Conservation (phyloP, 306 rosid species). For the Vigna radiata region DNA sequence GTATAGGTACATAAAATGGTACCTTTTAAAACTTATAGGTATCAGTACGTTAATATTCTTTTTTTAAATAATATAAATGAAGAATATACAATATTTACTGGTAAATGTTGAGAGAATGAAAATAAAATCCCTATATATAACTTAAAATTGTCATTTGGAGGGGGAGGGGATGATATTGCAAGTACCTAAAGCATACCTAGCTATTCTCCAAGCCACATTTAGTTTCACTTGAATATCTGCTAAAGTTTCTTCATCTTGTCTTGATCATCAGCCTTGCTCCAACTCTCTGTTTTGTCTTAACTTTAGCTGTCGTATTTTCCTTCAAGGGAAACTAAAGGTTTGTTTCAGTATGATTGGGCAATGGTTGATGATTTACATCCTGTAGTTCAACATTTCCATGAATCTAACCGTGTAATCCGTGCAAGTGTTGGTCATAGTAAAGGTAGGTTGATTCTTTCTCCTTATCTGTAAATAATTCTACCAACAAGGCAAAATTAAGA, state of each 20-base stretch:
- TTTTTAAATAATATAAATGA: neutral
- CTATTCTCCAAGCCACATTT: too few relatives aligned
- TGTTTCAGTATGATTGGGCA: conserved; percentile 56
- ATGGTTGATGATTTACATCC: conserved; percentile 74
- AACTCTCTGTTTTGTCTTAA: conserved; percentile 30
- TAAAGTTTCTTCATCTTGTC: conserved; percentile 1
- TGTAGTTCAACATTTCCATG: conserved; percentile 61
- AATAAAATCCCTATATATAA: too few relatives aligned
- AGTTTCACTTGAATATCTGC: neutral
- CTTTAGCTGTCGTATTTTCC: conserved; percentile 33
- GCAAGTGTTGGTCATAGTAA: conserved; percentile 83
- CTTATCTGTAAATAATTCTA: conserved; percentile 10
- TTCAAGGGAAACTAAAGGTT: conserved; percentile 81
- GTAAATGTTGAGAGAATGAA: too few relatives aligned
- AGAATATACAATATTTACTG: neutral
- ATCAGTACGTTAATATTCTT: too few relatives aligned
- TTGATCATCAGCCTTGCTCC: conserved; percentile 18
- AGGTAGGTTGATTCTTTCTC: conserved; percentile 54
- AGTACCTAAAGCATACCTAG: too few relatives aligned
- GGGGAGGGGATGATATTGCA: too few relatives aligned
- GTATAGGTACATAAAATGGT: too few relatives aligned
- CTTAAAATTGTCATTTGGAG: too few relatives aligned
- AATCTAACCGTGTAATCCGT: conserved; percentile 52
- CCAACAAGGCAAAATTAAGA: neutral
- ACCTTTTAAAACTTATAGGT: too few relatives aligned